Evolutionary conservation across 2,329 filamentous ascomycete species (phyloP).

Genomic region (Coniochaeta sp.): DNA sequence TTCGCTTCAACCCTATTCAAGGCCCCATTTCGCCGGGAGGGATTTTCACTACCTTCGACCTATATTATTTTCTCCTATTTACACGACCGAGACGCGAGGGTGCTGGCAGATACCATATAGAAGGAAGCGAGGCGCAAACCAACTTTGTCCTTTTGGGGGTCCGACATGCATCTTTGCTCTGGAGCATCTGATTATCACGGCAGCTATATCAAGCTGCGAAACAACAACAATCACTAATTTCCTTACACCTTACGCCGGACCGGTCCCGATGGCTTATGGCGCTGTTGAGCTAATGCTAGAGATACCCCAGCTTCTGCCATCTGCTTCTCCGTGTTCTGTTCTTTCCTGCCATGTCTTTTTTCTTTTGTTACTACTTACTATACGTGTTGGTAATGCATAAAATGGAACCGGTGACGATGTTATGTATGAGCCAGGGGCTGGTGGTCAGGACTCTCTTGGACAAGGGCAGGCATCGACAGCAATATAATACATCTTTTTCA

Average conservation of each 20-base stretch:
- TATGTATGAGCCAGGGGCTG: background rate
- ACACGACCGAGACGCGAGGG: background rate
- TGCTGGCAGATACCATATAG: slow-evolving; percentile 2
- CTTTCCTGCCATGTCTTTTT: background rate
- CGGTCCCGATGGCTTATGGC: background rate
- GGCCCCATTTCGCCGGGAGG: background rate
- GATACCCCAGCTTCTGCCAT: slow-evolving; percentile 11
- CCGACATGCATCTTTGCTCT: background rate
- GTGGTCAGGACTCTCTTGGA: background rate
- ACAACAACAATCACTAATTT: background rate
- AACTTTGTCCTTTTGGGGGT: background rate
- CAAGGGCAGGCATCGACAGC: background rate
- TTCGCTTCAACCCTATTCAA: background rate
- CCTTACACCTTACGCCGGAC: background rate
- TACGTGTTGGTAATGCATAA: background rate
- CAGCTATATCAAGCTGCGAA: background rate
- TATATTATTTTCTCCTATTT: background rate
- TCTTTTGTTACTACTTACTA: too few species aligned
- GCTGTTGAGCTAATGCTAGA: slow-evolving; percentile 11
- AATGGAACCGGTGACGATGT: background rate
- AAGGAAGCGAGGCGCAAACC: background rate
- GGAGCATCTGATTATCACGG: background rate
- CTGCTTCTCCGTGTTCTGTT: slow-evolving; percentile 8
- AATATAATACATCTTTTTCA: background rate
- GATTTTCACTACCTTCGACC: background rate